Base-by-base conservation (phyloP, 768 basidiomycete species). In the Leucosporidium creatinivorum region DNA sequence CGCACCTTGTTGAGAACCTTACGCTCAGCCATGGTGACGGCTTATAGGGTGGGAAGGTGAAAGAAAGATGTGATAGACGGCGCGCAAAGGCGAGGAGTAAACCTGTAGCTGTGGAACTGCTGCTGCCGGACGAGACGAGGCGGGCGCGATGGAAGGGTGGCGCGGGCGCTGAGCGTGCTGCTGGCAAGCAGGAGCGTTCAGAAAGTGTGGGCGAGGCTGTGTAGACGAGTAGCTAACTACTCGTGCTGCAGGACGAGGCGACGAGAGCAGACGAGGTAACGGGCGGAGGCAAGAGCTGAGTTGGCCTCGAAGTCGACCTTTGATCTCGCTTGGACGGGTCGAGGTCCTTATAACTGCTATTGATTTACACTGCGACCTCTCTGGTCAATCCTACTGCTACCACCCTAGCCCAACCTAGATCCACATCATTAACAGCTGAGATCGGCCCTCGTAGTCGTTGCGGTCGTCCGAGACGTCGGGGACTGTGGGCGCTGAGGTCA, bases 401-500 rank as follows among this genome's bases (percentile, higher is more conserved):
- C 15, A 44, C 39, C 10, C 39, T 36, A 33, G 33, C 15, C 39
- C 8, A 8, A 9, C 59, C 31, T 54, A 62, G 36, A 62, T 62
- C 61, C 61, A 62, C 61, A 62, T 62, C 49, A 62, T 31, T 6
- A 62, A 33, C n/a, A 88, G 85, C 76, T 91, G 88, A 58, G 39
- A 44, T 12, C 39, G 39, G 8, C 89, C 85, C 76, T 89, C 89
- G 80, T 89, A 93, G 28, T 86, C 84, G 77, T 93, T 93, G 79
- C 89, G 86, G 52, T 91, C 88, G 80, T 98, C 93, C 68, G 87
- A 91, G 62, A 94, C 81, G 76, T 94, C 92, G 26, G 58, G 58
- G 15, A 97, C 81, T 75, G 65, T 19, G 30, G 94, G 91, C 77
- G 92, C 94, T 81, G 93, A 96, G 0, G 93, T 92, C 10, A 97